Evolutionary conservation across 306 rosid species (phyloP), one percentile per base, ranked within the genome.

Genomic region (Cicer judaicum): DNA sequence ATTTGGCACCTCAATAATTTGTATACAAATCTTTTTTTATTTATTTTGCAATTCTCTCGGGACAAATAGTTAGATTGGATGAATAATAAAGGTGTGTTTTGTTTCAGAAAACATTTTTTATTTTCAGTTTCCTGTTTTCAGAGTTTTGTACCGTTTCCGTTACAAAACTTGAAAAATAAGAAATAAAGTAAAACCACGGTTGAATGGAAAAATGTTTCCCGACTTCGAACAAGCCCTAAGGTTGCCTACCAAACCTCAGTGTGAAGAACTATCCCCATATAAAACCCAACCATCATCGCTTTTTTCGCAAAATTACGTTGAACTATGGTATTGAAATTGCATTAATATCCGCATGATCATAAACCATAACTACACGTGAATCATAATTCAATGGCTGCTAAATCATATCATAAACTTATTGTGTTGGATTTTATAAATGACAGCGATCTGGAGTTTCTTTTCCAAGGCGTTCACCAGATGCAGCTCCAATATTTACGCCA

Each of bases 381-480:
- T 72, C n/a, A 64, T 64, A 61, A 60, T 34, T 76, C 11, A 24
- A 44, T 63, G 69, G 43, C 14, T 40, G 14, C 48, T 66, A 12
- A 48, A 69, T 67, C 42, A 44, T 71, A 76, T 78, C 43, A 50
- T 67, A 61, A 57, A 49, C 47, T 73, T 59, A 18, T 49, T 79
- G 70, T 70, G 9, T 54, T 78, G 77, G 63, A 63, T 79, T 79
- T 57, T 76, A 44, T 78, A 75, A 81, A 79, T 85, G 80, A 70
- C 97, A 95, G 99, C 90, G 89, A 64, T 84, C 92, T 71, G 99
- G 99, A 78, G 82, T 92, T 46, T 87, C 75, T 9, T 95, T 95
- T 71, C 98, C 99, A 55, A 92, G 80, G 84, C 96, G 92, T 19
- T 84, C 93, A 36, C 46, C 76, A 46, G 91, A 92, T 75, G 89